These are phyloP conservation scores for Inonotus obliquus DNA, from an alignment of 1,284 basidiomycete genomes.

Conservation along the genomic window DNA sequence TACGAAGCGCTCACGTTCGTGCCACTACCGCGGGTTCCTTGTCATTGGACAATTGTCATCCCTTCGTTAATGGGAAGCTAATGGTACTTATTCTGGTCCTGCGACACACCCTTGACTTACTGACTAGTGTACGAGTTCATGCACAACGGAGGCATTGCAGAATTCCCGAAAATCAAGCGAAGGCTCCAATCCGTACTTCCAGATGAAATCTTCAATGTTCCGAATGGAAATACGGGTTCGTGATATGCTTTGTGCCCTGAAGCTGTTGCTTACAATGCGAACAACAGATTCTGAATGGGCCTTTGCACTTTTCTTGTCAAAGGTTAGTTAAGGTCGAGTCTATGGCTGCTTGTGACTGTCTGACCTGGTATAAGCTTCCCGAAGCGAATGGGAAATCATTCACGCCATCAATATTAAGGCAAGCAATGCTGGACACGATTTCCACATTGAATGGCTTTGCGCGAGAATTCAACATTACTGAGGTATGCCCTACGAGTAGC, in stretches of 20 bases:
- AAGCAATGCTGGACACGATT: conserved; percentile 87
- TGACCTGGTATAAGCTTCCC: conserved; percentile 53
- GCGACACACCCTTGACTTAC: not conserved
- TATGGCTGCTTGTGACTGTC: not conserved
- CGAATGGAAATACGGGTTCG: conserved; percentile 87
- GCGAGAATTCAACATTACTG: conserved; percentile 68
- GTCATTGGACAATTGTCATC: conserved; percentile 93
- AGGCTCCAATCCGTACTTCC: conserved; percentile 68
- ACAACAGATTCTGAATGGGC: conserved; percentile 88
- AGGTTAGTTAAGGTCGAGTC: conserved; percentile 40
- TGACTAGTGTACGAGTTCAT: conserved; percentile 62
- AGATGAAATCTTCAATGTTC: conserved; percentile 81
- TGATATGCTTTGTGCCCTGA: not conserved
- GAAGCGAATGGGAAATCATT: conserved; percentile 73
- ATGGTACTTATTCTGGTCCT: conserved; percentile 54
- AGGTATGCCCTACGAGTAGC: conserved; percentile 37
- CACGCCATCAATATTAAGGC: conserved; percentile 55
- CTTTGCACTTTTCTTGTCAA: conserved; percentile 86
- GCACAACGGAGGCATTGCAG: conserved; percentile 90
- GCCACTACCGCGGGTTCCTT: conserved; percentile 84
- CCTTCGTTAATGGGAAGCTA: conserved; percentile 81
- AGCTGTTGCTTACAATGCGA: not conserved
- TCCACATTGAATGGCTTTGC: conserved; percentile 71
- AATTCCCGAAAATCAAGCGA: conserved; percentile 79
- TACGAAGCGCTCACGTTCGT: conserved; percentile 77